A percentile compares a stretch with the other conserved stretches of the same genome.
Evolutionary conservation across 164 flowering plant species (phyloP).

Genomic region (Santalum album): DNA sequence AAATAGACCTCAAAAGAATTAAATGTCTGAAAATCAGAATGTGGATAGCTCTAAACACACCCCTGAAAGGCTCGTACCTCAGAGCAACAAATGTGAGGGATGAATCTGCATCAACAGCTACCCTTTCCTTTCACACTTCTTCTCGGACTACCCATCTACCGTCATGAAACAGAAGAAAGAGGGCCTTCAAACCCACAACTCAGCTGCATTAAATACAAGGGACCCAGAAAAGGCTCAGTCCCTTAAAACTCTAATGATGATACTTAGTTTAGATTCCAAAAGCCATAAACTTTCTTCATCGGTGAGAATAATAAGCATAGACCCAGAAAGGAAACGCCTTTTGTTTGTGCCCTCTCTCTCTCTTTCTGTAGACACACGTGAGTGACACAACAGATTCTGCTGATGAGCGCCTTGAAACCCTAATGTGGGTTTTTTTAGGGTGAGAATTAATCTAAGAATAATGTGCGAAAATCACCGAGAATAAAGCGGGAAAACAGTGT

Average conservation of each 20-base stretch:
- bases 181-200: slow-evolving; percentile 1
- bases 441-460: slow-evolving; percentile 1
- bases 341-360: slow-evolving; percentile 3
- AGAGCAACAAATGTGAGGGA: too few relatives aligned
- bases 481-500: slow-evolving; percentile 19
- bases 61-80: slow-evolving; percentile 6
- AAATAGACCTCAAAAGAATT: slow-evolving; percentile 6
- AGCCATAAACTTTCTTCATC: slow-evolving; percentile 7
- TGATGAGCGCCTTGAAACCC: slow-evolving; percentile 9
- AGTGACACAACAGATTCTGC: neutral
- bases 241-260: neutral
- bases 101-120: too few relatives aligned
- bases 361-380: neutral
- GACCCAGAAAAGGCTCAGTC: slow-evolving; percentile 13
- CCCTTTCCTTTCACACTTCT: too few relatives aligned
- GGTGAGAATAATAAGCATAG: slow-evolving; percentile 2
- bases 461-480: slow-evolving; percentile 8
- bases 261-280: slow-evolving; percentile 3
- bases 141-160: too few relatives aligned
- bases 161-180: slow-evolving; percentile 11
- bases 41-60: too few relatives aligned
- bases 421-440: slow-evolving; percentile 6
- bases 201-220: slow-evolving; percentile 9
- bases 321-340: slow-evolving; percentile 5
- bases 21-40: slow-evolving; percentile 1